Evolutionary conservation across 2,329 filamentous ascomycete species (phyloP).

Genomic region (Cladobotryum mycophilum): DNA sequence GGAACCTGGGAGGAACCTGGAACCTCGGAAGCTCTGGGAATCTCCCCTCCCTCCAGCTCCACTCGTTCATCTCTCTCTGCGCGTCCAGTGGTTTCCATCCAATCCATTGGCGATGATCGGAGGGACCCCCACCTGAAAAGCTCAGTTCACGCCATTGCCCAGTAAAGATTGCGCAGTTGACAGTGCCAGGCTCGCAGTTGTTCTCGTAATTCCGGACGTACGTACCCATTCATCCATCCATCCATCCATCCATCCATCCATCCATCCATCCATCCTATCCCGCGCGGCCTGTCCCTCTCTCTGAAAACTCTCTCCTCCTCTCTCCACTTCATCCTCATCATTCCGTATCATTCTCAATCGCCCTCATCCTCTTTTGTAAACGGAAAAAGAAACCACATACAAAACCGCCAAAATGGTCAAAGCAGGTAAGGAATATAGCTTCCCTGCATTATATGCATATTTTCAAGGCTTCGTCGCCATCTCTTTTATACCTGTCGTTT

Average conservation of each 20-base stretch:
- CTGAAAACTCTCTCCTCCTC: slow-evolving; percentile 11
- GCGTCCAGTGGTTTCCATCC: too few species aligned
- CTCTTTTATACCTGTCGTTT: slow-evolving; percentile 21
- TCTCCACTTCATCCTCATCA: slow-evolving; percentile 9
- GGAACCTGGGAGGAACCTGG: too few species aligned
- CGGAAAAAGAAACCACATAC: slow-evolving; percentile 20
- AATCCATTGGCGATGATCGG: too few species aligned
- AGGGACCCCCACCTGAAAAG: background rate
- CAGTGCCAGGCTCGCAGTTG: background rate
- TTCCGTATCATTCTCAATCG: slow-evolving; percentile 3
- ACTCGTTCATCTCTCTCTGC: too few species aligned
- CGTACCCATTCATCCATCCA: too few species aligned
- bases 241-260: too few species aligned
- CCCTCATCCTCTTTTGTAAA: slow-evolving; percentile 11
- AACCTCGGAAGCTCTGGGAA: too few species aligned
- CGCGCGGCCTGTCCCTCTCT: slow-evolving; percentile 3
- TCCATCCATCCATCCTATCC: background rate
- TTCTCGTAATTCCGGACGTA: slow-evolving; percentile 11
- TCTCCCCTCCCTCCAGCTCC: too few species aligned
- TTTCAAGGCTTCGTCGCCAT: slow-evolving; percentile 11
- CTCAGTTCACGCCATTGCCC: background rate
- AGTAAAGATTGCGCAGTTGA: background rate
- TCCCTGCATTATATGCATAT: background rate
- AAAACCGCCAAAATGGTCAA: slow-evolving; percentile 88
- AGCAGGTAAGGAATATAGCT: slow-evolving; percentile 56